Conservation (phyloP, 805 yeast genomes). For the Saturnispora kantuleensis region DNA sequence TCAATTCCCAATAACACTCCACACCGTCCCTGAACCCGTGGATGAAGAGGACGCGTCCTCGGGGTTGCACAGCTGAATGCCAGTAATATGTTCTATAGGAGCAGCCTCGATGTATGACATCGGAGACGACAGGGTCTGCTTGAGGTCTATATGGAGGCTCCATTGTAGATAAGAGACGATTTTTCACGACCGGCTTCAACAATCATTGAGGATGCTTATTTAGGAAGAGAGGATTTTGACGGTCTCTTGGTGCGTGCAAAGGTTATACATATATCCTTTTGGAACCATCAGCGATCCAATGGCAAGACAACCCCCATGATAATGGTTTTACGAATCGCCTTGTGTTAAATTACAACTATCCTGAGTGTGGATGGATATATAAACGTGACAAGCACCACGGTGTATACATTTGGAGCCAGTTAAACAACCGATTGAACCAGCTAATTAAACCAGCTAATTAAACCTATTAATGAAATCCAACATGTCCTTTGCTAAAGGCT, state of each 20-base stretch:
- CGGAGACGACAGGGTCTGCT: background rate
- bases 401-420: too few relatives aligned
- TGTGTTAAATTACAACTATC: too few relatives aligned
- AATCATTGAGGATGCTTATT: too few relatives aligned
- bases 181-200: too few relatives aligned
- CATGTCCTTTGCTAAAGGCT: constrained; percentile 27
- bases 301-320: too few relatives aligned
- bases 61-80: constrained; percentile 14
- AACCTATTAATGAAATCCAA: constrained; percentile 29
- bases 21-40: constrained; percentile 68
- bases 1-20: constrained; percentile 36
- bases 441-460: background rate
- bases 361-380: background rate
- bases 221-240: too few relatives aligned
- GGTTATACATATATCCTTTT: too few relatives aligned
- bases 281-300: too few relatives aligned
- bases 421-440: too few relatives aligned
- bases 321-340: too few relatives aligned
- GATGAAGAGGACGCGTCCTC: constrained; percentile 49
- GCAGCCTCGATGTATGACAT: background rate
- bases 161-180: background rate
- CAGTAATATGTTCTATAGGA: constrained; percentile 4
- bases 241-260: too few relatives aligned
- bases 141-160: background rate
- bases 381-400: background rate